These are phyloP conservation scores for Vicia faba DNA, from an alignment of 306 rosid species.

Conservation along the genomic window DNA sequence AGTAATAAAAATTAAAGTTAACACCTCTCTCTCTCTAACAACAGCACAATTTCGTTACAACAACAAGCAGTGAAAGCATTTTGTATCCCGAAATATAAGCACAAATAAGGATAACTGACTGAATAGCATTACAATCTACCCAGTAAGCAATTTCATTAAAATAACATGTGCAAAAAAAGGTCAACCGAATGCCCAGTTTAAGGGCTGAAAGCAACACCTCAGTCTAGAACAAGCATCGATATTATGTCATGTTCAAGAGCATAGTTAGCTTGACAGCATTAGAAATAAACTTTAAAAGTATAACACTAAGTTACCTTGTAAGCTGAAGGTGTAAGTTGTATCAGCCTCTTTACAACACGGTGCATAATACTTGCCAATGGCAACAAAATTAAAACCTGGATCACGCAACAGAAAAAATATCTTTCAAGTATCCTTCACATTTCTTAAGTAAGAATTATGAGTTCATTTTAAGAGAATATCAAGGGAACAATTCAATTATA, in stretches of 20 bases:
- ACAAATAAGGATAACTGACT: background rate
- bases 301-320: constrained; percentile 58
- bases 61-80: background rate
- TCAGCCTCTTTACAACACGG: constrained; percentile 83
- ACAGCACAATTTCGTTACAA: background rate
- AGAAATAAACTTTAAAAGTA: no score
- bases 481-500: constrained; percentile 20
- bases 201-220: constrained; percentile 6
- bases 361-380: constrained; percentile 68
- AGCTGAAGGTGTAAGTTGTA: constrained; percentile 76
- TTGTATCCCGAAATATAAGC: background rate
- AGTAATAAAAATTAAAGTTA: background rate
- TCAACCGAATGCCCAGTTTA: background rate
- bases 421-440: constrained; percentile 5
- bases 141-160: background rate
- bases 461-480: constrained; percentile 27
- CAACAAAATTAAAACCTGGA: constrained; percentile 81
- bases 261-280: no score
- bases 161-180: background rate
- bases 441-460: constrained; percentile 9
- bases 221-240: background rate
- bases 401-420: constrained; percentile 32
- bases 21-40: background rate
- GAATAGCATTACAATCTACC: background rate
- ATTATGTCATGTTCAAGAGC: constrained; percentile 4